phyloP scores from a whole-genome alignment of 768 basidiomycete species.

The Tulasnella sp. region DNA sequence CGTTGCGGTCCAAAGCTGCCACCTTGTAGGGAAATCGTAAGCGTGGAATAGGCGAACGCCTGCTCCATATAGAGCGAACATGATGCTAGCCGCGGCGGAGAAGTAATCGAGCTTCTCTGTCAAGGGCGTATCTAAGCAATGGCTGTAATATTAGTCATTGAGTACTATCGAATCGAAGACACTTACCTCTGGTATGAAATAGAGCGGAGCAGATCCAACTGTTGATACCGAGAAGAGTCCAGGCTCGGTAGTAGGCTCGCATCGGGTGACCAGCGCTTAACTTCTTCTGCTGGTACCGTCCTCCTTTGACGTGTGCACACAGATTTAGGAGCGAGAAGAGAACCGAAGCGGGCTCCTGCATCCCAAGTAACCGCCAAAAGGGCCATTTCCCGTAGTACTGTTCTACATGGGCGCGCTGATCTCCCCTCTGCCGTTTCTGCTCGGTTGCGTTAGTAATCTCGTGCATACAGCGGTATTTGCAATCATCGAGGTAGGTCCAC shows the following conservation, averaged over 20 bases:
- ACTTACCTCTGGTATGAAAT: slow-evolving; percentile 83
- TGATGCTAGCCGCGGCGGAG: slow-evolving; percentile 75
- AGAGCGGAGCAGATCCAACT: slow-evolving; percentile 88
- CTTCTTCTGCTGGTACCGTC: slow-evolving; percentile 34
- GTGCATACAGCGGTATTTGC: slow-evolving; percentile 85
- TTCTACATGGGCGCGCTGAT: slow-evolving; percentile 32
- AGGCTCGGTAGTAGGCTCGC: slow-evolving; percentile 52
- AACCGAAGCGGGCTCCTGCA: slow-evolving; percentile 91
- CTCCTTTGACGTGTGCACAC: slow-evolving; percentile 58
- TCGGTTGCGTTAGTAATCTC: slow-evolving; percentile 38
- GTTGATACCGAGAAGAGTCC: slow-evolving; percentile 65
- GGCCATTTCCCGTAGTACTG: slow-evolving; percentile 98
- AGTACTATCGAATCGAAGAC: neutral
- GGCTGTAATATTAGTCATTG: neutral
- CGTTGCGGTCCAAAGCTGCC: slow-evolving; percentile 37
- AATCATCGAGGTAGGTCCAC: slow-evolving; percentile 83
- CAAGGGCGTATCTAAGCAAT: slow-evolving; percentile 50
- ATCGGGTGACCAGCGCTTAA: slow-evolving; percentile 55
- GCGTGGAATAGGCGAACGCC: slow-evolving; percentile 67
- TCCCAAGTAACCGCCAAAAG: slow-evolving; percentile 76
- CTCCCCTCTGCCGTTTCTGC: neutral
- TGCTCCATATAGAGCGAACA: slow-evolving; percentile 70
- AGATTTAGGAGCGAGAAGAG: slow-evolving; percentile 79
- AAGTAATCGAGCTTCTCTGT: slow-evolving; percentile 95
- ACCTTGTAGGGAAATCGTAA: slow-evolving; percentile 33